Evolutionary conservation across 2,329 filamentous ascomycete genomes (phyloP).

Genomic region (Colletotrichum sp.): DNA sequence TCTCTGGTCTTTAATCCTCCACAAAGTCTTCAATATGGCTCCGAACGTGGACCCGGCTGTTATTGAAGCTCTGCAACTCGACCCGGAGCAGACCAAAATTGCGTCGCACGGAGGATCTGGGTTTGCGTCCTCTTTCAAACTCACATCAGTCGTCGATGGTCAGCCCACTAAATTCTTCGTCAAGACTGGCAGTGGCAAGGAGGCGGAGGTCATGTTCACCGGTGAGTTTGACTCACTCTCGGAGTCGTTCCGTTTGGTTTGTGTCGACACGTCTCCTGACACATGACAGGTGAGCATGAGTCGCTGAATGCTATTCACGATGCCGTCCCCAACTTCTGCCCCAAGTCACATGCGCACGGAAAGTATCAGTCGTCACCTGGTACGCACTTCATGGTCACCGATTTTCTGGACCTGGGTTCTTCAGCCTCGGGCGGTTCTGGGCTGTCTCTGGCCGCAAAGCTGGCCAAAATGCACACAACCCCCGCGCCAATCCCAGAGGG

Average conservation of each 20-base stretch:
- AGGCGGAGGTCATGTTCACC: conserved; percentile 72
- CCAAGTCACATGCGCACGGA: conserved; percentile 76
- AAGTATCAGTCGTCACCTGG: conserved; percentile 55
- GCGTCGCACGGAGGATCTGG: conserved; percentile 69
- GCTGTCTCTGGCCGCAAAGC: conserved; percentile 71
- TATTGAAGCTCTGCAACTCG: conserved; percentile 62
- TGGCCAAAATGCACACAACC: conserved; percentile 80
- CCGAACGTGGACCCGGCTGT: conserved; percentile 67
- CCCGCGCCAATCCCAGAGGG: conserved; percentile 70
- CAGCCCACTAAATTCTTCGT: conserved; percentile 68
- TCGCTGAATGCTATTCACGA: conserved; percentile 83
- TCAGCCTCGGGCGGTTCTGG: conserved; percentile 48
- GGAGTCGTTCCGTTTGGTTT: neutral
- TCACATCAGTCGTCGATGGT: conserved; percentile 51
- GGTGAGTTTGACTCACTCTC: conserved; percentile 42
- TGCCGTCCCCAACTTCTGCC: conserved; percentile 76
- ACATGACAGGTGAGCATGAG: conserved; percentile 72
- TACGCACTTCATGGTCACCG: conserved; percentile 69
- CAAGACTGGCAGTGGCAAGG: conserved; percentile 68
- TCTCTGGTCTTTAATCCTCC: neutral
- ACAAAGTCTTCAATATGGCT: neutral
- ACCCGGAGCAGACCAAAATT: conserved; percentile 58
- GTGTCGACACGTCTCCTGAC: conserved; percentile 15
- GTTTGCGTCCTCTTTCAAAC: conserved; percentile 71
- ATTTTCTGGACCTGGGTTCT: conserved; percentile 74